Evolutionary conservation across 116 monocot genomes (phyloP), one percentile per base, ranked within the genome.

Genomic region (Cymodocea nodosa): DNA sequence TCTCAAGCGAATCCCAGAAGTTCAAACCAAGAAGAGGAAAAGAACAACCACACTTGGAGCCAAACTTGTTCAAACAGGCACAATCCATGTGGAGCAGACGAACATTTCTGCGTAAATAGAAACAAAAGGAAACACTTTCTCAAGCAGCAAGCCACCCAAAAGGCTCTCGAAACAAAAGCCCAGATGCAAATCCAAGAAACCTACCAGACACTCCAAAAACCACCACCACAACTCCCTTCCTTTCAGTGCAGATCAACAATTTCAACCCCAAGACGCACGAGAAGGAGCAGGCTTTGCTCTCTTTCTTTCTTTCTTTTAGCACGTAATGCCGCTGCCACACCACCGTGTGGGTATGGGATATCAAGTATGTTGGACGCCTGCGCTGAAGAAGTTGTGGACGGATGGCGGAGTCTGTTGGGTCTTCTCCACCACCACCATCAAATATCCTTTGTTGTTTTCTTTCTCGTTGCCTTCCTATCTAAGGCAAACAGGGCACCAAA

Each of bases 101-200:
- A 23, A 11, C 23, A 65, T 65, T 51, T 62, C 59, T 50, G 20
- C 57, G 15, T 15, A 15, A 50, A 23, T 51, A 23, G 18, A 35
- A 35, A 52, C 52, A 62, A 58, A 44, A 48, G 50, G 71, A 74
- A 69, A 34, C 65, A 62, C 49, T 64, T 75, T 56, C 61, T 52
- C 65, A 4, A 36, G 36, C 20, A 4, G 55, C 48, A 36, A 18
- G 49, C 67, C 55, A 51, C 6, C 6, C 50, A 57, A 30, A 72
- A 25, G 30, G 2, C 44, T 44, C 44, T 44, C 44, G 11, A 44
- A 75, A 66, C 49, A 51, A 77, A 69, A 74, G 73, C 63, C 74
- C 77, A 77, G 74, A 74, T 58, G 67, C 71, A 74, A 75, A 72
- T 70, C 75, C 71, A 71, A 77, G 24, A 36, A 60, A 60, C 35